Percentiles rank a stretch among this genome's conserved stretches.
These are phyloP conservation scores for Pichia terricola DNA, from an alignment of 1,139 yeast genomes.

Conservation along the genomic window DNA sequence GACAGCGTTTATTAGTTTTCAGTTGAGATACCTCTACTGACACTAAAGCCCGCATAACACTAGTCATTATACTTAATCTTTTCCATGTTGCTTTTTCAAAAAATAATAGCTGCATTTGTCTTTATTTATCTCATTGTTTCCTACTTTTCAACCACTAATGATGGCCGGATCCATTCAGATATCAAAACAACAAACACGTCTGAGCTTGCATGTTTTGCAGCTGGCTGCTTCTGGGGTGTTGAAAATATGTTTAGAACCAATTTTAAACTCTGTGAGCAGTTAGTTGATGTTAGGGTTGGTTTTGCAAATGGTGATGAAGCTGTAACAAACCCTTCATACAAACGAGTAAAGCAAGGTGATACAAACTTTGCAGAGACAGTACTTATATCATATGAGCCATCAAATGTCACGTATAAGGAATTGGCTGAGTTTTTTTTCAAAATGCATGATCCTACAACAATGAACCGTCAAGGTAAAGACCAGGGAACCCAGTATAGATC, in stretches of 20 bases:
- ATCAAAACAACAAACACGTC: slow-evolving; percentile 31
- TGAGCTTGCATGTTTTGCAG: slow-evolving; percentile 54
- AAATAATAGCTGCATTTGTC: no score
- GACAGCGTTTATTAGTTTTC: no score
- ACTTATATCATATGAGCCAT: slow-evolving; percentile 76
- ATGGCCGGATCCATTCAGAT: slow-evolving; percentile 11
- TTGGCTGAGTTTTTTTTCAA: slow-evolving; percentile 77
- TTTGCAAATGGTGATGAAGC: slow-evolving; percentile 64
- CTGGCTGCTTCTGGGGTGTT: slow-evolving; percentile 95
- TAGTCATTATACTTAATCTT: no score
- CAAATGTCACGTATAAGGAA: slow-evolving; percentile 44
- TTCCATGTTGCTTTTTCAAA: no score
- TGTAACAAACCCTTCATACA: slow-evolving; percentile 52
- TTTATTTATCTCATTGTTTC: no score
- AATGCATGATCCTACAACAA: slow-evolving; percentile 74
- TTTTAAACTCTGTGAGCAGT: slow-evolving; percentile 41
- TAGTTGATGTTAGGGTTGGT: slow-evolving; percentile 76
- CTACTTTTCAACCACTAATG: no score
- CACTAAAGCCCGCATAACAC: no score
- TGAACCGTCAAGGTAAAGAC: slow-evolving; percentile 70
- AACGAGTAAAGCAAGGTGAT: slow-evolving; percentile 62
- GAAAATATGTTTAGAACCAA: slow-evolving; percentile 68
- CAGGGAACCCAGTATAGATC: slow-evolving; percentile 78
- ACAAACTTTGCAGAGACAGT: slow-evolving; percentile 71
- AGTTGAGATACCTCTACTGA: no score